Evolutionary conservation across 2,329 filamentous ascomycete species (phyloP), one percentile per base, ranked within the genome.

Genomic region (Coleophoma cylindrospora): DNA sequence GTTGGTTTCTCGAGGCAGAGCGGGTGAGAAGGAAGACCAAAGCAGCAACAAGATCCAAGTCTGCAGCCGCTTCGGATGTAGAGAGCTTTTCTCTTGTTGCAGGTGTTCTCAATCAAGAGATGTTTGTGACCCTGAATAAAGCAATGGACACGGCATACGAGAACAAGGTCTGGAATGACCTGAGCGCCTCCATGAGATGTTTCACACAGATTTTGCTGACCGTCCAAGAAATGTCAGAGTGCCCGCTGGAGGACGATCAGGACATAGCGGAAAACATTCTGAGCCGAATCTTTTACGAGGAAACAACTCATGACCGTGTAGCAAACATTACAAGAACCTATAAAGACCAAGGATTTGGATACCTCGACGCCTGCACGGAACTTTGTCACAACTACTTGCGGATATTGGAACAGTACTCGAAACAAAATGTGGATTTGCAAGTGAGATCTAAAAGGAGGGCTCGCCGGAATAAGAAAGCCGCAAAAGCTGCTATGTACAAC

Each of bases 221-320:
- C 0, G 87, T 97, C 2, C 91, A 96, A 61, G 89, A 95, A 54
- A 97, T 99, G 91, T 76, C 84, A 1, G 83, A 87, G 43, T 94
- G 89, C 1, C 78, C 81, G 1, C 79, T 89, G 32, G 91, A 96
- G 55, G 91, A 96, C n/a, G 89, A 99, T 58, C 87, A 95, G 64
- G 94, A 97, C 60, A 97, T 99, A 65, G 92, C 94, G 0, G 92
- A 99, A 65, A 99, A 99, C 60, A 96, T 95, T 12, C 82, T 96
- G 47, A 95, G 87, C 61, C 89, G 92, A 54, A 89, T 99, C n/a
- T 99, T 99, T 67, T 99, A 99, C 70, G 94, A 99, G 68, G 91
- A 97, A 64, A 82, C 89, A 0, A 96, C 91, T 0, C 91, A 99
- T 62, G 92, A 99, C 54, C 79, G 88, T 21, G 81, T 99, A 47